Base-by-base conservation (phyloP, 345 rosid genomes). In the Syzygium jambos region DNA sequence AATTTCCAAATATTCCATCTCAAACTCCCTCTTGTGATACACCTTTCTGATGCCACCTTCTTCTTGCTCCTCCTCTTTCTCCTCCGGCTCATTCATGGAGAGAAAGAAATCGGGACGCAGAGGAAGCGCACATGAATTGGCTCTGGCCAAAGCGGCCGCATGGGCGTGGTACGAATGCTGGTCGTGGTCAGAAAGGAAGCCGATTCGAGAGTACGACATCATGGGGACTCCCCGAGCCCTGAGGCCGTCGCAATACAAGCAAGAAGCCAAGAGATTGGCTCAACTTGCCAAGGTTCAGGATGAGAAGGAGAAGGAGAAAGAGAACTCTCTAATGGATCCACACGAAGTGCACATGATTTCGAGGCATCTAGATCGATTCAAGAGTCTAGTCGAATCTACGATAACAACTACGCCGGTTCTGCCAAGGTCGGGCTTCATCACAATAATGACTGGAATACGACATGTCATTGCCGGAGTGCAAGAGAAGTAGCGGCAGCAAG, bases 101-200 rank as follows among this genome's bases (percentile, higher is more conserved):
- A 90, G 51, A 27, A 89, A 52, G 29, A 92, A 87, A 21, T 83
- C 59, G 23, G 17, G 78, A 68, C 16, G 43, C 12, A 87, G 88
- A 68, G 90, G 57, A 54, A 84, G 38, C 57, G 87, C 63, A 21
- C 95, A 93, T 86, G 94, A 93, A 52, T 63, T 94, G 29, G 92
- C 91, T 7, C 21, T 87, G 27, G 91, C 88, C 51, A 97, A 96
- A 89, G 98, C 99, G 10, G 99, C 98, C 52, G 98, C 98, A 78
- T 97, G 99, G 99, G 97, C 97, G 46, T 97, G 98, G 99, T 92
- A 93, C 86, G 93, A 93, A 77, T 95, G 85, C 10, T 91, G 94
- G 30, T 91, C 95, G 1, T 90, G 94, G 30, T 91, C 95, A 1
- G 92, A 94, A 27, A 90, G 91, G 15, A 93, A 91, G 84, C 88